A percentile compares a stretch with the other conserved stretches of the same genome.
phyloP scores from a whole-genome alignment of 2,329 filamentous ascomycete genomes.

The Aspergillus sp. region DNA sequence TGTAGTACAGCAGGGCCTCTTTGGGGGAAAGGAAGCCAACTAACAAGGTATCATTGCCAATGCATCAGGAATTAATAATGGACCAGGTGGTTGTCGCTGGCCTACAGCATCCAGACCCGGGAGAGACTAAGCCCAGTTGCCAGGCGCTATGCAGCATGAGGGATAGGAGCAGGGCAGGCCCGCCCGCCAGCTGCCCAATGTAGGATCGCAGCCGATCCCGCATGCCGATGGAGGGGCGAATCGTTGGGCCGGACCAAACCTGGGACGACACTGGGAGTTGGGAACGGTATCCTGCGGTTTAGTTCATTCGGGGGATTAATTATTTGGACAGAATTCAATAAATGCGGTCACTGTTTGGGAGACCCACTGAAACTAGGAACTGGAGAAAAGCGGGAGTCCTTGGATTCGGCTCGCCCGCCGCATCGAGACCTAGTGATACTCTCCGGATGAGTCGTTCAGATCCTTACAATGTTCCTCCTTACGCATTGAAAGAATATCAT shows the following conservation, averaged over 20 bases:
- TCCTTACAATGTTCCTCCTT: too few species aligned
- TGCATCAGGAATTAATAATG: neutral
- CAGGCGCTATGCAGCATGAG: neutral
- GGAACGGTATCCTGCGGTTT: neutral
- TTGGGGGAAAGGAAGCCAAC: neutral
- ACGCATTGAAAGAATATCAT: too few species aligned
- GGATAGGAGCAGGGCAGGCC: neutral
- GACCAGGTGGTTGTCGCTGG: neutral
- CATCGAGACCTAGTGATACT: neutral
- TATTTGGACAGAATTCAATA: neutral
- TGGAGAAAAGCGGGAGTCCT: neutral
- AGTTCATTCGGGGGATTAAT: neutral
- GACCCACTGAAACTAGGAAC: neutral
- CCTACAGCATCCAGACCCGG: neutral
- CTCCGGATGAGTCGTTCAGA: neutral
- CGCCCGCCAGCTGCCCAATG: conserved; percentile 17
- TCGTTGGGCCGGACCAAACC: conserved; percentile 1
- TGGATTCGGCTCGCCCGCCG: neutral
- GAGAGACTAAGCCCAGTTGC: neutral
- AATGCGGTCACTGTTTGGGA: neutral
- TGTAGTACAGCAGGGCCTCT: neutral
- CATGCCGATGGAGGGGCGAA: conserved; percentile 7
- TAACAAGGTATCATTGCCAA: neutral
- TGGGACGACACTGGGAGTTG: neutral
- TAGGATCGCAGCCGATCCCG: conserved; percentile 16